phyloP scores from a whole-genome alignment of 768 basidiomycete species.

The Tricholoma sp. region DNA sequence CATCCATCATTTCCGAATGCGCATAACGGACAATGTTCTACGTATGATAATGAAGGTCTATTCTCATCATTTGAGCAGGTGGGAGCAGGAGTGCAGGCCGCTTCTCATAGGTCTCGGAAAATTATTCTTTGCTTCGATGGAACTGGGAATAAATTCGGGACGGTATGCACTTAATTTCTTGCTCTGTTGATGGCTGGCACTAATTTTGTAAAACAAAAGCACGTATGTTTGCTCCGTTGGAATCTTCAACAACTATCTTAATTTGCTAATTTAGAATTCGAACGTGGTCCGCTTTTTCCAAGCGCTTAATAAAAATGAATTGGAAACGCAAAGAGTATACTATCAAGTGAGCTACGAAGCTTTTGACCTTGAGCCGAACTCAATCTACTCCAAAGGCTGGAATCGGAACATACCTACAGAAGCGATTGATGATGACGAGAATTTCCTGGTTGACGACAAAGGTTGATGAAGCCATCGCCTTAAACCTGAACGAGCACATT shows the following conservation, averaged over 20 bases:
- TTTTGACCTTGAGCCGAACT: not conserved
- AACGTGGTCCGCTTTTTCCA: slow-evolving; percentile 18
- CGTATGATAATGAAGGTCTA: too few species aligned
- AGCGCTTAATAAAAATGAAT: slow-evolving; percentile 12
- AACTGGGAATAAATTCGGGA: too few species aligned
- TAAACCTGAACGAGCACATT: slow-evolving; percentile 23
- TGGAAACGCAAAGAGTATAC: slow-evolving; percentile 13
- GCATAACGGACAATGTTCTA: too few species aligned
- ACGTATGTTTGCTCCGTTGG: not conserved
- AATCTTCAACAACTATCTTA: too few species aligned
- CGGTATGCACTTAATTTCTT: too few species aligned
- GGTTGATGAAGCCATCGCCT: slow-evolving; percentile 18
- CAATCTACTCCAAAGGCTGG: slow-evolving; percentile 10
- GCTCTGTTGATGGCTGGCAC: too few species aligned
- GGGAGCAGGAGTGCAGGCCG: too few species aligned
- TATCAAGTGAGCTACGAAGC: slow-evolving; percentile 9
- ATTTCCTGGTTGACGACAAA: slow-evolving; percentile 11
- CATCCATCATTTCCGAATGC: too few species aligned
- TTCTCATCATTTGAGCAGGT: too few species aligned
- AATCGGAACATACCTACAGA: slow-evolving; percentile 21
- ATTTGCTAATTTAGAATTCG: too few species aligned
- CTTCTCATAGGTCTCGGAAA: too few species aligned
- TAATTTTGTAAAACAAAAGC: not conserved
- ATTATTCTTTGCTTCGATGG: too few species aligned
- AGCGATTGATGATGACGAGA: slow-evolving; percentile 14